phyloP scores from a whole-genome alignment of 441 rosid species.

The Euphorbia celastroides region DNA sequence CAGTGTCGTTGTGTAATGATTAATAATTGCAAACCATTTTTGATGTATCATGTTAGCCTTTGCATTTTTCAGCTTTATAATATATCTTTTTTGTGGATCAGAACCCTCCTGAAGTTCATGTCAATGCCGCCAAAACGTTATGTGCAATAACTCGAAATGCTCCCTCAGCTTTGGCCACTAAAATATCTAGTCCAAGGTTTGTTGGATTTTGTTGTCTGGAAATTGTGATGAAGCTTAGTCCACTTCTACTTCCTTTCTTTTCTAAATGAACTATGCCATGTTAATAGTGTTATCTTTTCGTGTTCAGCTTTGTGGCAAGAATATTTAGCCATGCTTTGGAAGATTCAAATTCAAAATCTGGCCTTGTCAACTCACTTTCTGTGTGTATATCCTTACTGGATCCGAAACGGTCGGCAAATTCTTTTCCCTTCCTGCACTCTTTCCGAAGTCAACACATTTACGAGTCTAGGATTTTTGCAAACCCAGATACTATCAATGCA shows the following conservation, averaged over 20 bases:
- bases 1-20: neutral
- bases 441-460: slow-evolving; percentile 80
- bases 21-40: neutral
- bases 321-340: slow-evolving; percentile 88
- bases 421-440: slow-evolving; percentile 75
- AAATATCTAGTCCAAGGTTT: slow-evolving; percentile 85
- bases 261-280: slow-evolving; percentile 2
- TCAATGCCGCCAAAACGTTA: slow-evolving; percentile 90
- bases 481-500: slow-evolving; percentile 77
- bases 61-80: slow-evolving; percentile 21
- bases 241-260: neutral
- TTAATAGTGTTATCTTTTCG: slow-evolving; percentile 11
- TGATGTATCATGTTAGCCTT: neutral
- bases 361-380: slow-evolving; percentile 85
- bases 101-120: slow-evolving; percentile 85
- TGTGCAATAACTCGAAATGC: slow-evolving; percentile 90
- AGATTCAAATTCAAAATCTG: slow-evolving; percentile 87
- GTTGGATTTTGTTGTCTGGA: slow-evolving; percentile 12
- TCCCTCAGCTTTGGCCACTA: slow-evolving; percentile 85
- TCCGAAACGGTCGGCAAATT: slow-evolving; percentile 71
- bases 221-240: slow-evolving; percentile 13
- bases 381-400: slow-evolving; percentile 96
- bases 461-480: slow-evolving; percentile 70
- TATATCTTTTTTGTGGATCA: slow-evolving; percentile 34
- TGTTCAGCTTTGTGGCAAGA: slow-evolving; percentile 79